These are phyloP conservation scores for Beta lomatogona DNA, from an alignment of 179 eudicot species.

Conservation along the genomic window DNA sequence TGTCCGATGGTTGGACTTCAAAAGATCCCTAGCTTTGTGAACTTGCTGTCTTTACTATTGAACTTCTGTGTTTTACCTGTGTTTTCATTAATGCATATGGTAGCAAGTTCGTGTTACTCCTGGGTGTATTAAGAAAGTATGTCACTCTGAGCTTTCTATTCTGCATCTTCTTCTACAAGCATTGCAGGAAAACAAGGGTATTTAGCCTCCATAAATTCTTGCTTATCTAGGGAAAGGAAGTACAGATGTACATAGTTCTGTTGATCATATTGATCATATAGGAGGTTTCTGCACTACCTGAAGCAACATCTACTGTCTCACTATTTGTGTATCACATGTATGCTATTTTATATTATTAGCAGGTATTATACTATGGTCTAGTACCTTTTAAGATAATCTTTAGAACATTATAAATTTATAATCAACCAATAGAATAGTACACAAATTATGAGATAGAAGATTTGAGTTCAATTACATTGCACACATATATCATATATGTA, in stretches of 20 bases:
- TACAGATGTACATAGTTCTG: not conserved
- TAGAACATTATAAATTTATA: no score
- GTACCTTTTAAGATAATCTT: no score
- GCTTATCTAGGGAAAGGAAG: not conserved
- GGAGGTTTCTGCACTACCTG: not conserved
- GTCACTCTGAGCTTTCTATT: not conserved
- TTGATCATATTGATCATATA: not conserved
- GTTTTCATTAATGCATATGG: not conserved
- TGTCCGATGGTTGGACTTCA: constrained; percentile 17
- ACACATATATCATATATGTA: not conserved
- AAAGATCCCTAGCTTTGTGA: not conserved
- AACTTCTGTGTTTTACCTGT: not conserved
- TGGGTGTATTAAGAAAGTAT: not conserved
- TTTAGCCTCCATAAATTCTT: not conserved
- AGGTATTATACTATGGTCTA: no score
- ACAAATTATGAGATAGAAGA: no score
- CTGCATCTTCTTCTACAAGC: not conserved
- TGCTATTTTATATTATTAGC: no score
- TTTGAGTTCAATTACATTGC: no score
- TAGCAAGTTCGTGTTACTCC: not conserved
- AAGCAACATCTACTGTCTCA: no score
- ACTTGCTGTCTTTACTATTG: not conserved
- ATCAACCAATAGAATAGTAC: no score
- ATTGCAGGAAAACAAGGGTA: not conserved
- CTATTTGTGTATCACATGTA: no score